Conservation (phyloP, 2,329 filamentous ascomycete species). For the Daldinia sp. region DNA sequence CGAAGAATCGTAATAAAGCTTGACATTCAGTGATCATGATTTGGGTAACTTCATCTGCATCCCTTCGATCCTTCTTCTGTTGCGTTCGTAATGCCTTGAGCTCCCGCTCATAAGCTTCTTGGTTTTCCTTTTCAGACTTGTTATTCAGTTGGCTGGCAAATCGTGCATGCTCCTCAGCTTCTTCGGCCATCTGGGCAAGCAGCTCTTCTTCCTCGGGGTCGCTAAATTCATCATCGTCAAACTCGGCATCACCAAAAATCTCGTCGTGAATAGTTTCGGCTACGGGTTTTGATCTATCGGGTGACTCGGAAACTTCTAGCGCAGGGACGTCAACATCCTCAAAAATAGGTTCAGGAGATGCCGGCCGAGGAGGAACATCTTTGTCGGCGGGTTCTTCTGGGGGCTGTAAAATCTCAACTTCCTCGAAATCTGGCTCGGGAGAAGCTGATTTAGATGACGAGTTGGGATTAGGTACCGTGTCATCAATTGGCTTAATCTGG, state of each 20-base stretch:
- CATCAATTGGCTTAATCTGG: slow-evolving; percentile 16
- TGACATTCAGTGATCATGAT: slow-evolving; percentile 97
- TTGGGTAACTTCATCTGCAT: slow-evolving; percentile 95
- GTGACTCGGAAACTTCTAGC: slow-evolving; percentile 19
- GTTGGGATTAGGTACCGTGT: slow-evolving; percentile 9
- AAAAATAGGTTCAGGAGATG: slow-evolving; percentile 35
- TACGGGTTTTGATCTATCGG: slow-evolving; percentile 5
- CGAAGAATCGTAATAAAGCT: slow-evolving; percentile 86
- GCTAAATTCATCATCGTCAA: slow-evolving; percentile 73
- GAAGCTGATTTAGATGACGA: slow-evolving; percentile 33
- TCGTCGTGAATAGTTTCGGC: slow-evolving; percentile 47
- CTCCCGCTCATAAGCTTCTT: slow-evolving; percentile 84
- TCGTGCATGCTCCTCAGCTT: slow-evolving; percentile 91
- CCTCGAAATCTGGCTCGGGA: slow-evolving; percentile 47
- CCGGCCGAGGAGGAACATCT: slow-evolving; percentile 10
- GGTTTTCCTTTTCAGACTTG: slow-evolving; percentile 73
- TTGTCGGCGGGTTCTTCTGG: slow-evolving; percentile 34
- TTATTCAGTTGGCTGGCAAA: slow-evolving; percentile 90
- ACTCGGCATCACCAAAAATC: slow-evolving; percentile 65
- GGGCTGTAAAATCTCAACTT: slow-evolving; percentile 42
- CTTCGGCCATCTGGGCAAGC: slow-evolving; percentile 82
- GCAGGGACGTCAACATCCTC: slow-evolving; percentile 37
- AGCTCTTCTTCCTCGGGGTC: slow-evolving; percentile 94
- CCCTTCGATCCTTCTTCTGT: slow-evolving; percentile 93
- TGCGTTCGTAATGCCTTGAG: slow-evolving; percentile 87